phyloP scores from a whole-genome alignment of 179 eudicot genomes.

The Heliamphora pulchella region DNA sequence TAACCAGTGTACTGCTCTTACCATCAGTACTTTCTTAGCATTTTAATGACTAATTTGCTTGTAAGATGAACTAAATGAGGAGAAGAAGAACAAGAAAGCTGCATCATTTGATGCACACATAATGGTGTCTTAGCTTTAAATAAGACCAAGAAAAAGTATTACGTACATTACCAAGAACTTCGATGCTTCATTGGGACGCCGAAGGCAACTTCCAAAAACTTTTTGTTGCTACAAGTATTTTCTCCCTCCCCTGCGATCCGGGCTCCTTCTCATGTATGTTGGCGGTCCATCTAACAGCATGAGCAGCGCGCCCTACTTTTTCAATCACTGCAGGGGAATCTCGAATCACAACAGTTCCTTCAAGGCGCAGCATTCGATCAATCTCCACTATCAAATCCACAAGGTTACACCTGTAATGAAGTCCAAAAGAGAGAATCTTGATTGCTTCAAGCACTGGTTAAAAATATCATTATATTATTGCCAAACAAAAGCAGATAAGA shows the following conservation, averaged over 20 bases:
- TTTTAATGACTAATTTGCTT: too few species aligned
- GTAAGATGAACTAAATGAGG: not conserved
- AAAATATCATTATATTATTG: not conserved
- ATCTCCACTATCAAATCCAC: slow-evolving; percentile 87
- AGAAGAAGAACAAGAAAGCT: slow-evolving; percentile 3
- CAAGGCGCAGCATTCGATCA: slow-evolving; percentile 78
- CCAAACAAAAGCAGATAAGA: not conserved
- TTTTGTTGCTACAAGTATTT: slow-evolving; percentile 73
- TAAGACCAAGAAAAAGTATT: not conserved
- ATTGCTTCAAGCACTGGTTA: not conserved
- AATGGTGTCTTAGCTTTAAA: not conserved
- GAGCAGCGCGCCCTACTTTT: slow-evolving; percentile 56
- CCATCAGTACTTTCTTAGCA: too few species aligned
- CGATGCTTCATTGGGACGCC: slow-evolving; percentile 24
- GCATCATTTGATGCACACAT: slow-evolving; percentile 1
- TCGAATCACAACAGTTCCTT: slow-evolving; percentile 71
- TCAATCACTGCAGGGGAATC: slow-evolving; percentile 67
- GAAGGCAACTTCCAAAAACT: slow-evolving; percentile 43
- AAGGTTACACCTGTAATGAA: slow-evolving; percentile 58
- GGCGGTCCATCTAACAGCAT: slow-evolving; percentile 56
- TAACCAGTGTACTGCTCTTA: too few species aligned
- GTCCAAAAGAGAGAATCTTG: not conserved
- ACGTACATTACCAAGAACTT: slow-evolving; percentile 20
- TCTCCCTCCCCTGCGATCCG: slow-evolving; percentile 57
- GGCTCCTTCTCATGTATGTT: slow-evolving; percentile 64